Percentiles rank a stretch among this genome's conserved stretches.
These are phyloP conservation scores for Cucumis cinereus DNA, from an alignment of 306 rosid genomes.

Conservation along the genomic window DNA sequence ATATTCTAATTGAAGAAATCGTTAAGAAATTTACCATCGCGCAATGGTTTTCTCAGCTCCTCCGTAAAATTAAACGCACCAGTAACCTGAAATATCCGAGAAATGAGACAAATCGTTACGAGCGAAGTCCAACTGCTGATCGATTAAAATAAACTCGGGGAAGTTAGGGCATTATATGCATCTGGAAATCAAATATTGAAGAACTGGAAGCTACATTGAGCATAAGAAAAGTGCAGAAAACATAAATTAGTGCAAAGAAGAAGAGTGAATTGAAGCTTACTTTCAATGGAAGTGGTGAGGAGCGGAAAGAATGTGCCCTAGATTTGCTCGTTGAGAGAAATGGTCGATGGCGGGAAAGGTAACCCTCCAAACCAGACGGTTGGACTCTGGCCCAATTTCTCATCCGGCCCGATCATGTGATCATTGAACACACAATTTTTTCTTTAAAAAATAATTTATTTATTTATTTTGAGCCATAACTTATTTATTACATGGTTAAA, in stretches of 20 bases:
- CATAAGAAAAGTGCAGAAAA: background rate
- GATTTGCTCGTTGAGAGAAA: constrained; percentile 5
- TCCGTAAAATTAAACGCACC: background rate
- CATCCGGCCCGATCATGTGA: background rate
- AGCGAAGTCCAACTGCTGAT: background rate
- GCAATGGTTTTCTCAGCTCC: constrained; percentile 8
- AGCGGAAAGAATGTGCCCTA: constrained; percentile 2
- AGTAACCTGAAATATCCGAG: background rate
- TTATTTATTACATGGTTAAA: no score
- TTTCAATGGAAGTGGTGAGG: background rate
- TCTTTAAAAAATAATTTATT: no score
- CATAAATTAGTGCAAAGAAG: background rate
- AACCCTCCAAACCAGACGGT: background rate
- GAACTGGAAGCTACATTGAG: background rate
- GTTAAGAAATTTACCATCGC: constrained; percentile 17
- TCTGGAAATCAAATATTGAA: background rate
- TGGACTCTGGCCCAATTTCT: constrained; percentile 7
- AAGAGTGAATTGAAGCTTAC: constrained; percentile 1
- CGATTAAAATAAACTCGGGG: background rate
- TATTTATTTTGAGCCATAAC: no score
- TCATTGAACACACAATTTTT: no score
- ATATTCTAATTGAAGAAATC: background rate
- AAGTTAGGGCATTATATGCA: background rate
- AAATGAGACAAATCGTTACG: background rate
- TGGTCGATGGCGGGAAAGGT: constrained; percentile 4